Base-by-base conservation (phyloP, 163 green algal genomes). In the Coccomyxa subellipsoidea region DNA sequence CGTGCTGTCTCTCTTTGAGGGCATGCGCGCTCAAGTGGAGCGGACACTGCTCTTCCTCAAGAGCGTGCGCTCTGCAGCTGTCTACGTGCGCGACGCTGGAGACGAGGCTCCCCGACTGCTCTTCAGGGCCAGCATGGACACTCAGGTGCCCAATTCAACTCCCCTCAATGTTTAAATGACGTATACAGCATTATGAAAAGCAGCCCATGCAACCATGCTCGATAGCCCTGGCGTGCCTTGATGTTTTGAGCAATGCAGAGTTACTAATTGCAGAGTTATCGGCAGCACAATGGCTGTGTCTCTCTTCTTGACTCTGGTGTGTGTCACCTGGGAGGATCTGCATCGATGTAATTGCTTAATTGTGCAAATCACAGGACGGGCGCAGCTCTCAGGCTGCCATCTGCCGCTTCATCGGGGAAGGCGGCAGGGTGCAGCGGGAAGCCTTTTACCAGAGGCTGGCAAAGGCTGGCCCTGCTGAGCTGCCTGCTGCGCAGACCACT, bases 11-110 rank as follows among this genome's bases (percentile, higher is more conserved):
- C 90, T 94, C 66, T 85, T 94, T 23, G 40, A 83, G 18, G 80
- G 82, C 6, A 89, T 91, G 79, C 84, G 81, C 54, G 18, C 38
- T 0, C 85, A 89, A 75, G 88, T 91, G 4, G 79, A 84, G 0
- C 80, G 82, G 39, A 79, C 87, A 3, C 89, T 95, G 76, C 85
- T 95, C 38, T 95, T 95, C 78, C 85, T 95, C 12, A 92, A 94
- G 78, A 90, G 54, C 54, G 86, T 95, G 38, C 54, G 39, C 8
- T 76, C 54, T 36, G 80, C 93, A 29, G 80, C 80, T n/a, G 82
- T 93, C 38, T 89, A 82, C 32, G 78, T 88, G 31, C 73, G 81
- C 7, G 84, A 77, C 25, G 83, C 77, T 27, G 40, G 38, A 25
- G 47, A 31, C 0, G 35, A 82, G 12, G 15, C 47, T 31, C 54